A percentile compares a stretch with the other conserved stretches of the same genome.
phyloP scores from a whole-genome alignment of 2,329 filamentous ascomycete species.

The Catunica adiposa region DNA sequence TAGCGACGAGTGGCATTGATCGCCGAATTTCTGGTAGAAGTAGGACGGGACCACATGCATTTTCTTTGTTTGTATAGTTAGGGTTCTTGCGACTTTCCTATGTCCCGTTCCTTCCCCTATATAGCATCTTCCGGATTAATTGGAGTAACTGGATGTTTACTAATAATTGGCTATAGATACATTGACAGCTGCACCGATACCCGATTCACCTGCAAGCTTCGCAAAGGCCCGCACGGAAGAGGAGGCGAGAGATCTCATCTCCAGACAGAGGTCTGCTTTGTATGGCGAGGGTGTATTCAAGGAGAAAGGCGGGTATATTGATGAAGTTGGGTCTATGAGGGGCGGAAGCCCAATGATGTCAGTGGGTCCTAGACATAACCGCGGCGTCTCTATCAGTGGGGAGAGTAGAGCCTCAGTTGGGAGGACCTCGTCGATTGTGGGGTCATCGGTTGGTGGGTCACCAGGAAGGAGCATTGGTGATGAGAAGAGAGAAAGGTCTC shows the following conservation, averaged over 20 bases:
- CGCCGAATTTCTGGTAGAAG: too few species aligned
- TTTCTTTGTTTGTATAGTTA: too few species aligned
- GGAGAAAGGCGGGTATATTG: conserved; percentile 48
- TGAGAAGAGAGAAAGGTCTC: too few species aligned
- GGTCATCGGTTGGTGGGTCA: conserved; percentile 66
- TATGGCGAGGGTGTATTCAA: conserved; percentile 66
- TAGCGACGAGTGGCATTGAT: neutral
- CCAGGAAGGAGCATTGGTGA: conserved; percentile 44
- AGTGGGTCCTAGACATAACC: conserved; percentile 23
- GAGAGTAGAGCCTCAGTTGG: conserved; percentile 42
- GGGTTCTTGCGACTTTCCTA: too few species aligned
- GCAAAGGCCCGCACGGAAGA: conserved; percentile 85
- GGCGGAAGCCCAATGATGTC: conserved; percentile 38
- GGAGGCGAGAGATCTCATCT: conserved; percentile 87
- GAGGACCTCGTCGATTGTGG: too few species aligned
- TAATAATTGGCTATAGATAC: too few species aligned
- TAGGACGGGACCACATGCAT: too few species aligned
- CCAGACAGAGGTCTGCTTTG: conserved; percentile 83
- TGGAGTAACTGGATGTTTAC: too few species aligned
- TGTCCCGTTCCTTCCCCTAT: too few species aligned
- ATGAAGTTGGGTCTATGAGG: conserved; percentile 48
- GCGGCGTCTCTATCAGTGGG: neutral
- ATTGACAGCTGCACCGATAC: conserved; percentile 25
- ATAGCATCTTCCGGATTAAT: too few species aligned
- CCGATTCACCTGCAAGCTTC: conserved; percentile 16